Evolutionary conservation across 441 rosid genomes (phyloP), one percentile per base, ranked within the genome.

Genomic region (Monsonia emarginata): DNA sequence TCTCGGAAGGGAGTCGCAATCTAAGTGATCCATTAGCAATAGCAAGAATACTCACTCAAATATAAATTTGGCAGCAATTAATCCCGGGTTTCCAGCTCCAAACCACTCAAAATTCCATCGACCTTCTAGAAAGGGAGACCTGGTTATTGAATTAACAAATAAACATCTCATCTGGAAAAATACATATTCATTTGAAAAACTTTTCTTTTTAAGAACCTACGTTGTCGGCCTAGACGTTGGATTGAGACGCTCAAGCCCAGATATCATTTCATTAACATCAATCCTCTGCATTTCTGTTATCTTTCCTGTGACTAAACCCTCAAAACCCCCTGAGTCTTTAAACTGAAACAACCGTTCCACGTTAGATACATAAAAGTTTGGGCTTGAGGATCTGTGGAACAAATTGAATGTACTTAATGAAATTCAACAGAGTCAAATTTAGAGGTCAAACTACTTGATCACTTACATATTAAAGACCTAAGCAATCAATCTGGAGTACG

Each of bases 91-190:
- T 69, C 94, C 88, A 44, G 85, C 76, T 0, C 92, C 97, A 78
- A 92, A 88, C 97, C 97, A 92, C 79, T 90, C 90, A 25, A 92
- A 88, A 69, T 82, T 87, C 98, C 98, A 92, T 19, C 81, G 82
- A 27, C 97, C 94, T 80, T 92, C 91, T 57, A 92, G 76, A 79
- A 65, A 87, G 32, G 97, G 97, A 34, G 97, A 90, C 88, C 98
- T 92, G 90, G 44, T 77, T 73, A 81, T 84, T 81, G 81, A 76
- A 75, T 16, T 79, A 80, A 74, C 84, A 75, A 61, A 75, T 77
- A 74, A 81, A 80, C 68, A 32, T 54, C 65, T 52, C 31, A 57
- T 6, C 42, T 64, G 18, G 73, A 57, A 71, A 34, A 4, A 61
- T 42, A 30, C 0, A 59, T 59, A 58, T 6, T 57, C 67, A 59